phyloP scores from a whole-genome alignment of 345 rosid genomes.

The Aegle marmelos region DNA sequence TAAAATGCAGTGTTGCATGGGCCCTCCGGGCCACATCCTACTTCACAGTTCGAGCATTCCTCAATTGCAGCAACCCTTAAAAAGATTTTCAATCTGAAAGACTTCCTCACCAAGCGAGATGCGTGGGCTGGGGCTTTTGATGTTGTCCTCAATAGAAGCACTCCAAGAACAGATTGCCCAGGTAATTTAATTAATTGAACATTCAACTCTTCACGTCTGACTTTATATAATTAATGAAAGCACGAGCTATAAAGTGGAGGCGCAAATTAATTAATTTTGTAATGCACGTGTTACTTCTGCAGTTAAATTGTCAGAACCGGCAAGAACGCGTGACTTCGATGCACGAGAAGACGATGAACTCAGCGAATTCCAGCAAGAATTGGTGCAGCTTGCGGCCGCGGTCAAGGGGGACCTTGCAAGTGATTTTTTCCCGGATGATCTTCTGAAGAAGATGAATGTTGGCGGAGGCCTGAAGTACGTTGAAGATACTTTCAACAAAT shows the following conservation, averaged over 20 bases:
- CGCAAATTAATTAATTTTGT: too few species aligned
- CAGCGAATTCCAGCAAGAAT: slow-evolving; percentile 66
- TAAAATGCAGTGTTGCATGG: slow-evolving; percentile 59
- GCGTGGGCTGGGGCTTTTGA: slow-evolving; percentile 92
- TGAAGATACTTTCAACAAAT: slow-evolving; percentile 38
- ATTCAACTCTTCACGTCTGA: neutral
- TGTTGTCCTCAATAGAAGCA: slow-evolving; percentile 46
- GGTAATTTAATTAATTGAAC: slow-evolving; percentile 32
- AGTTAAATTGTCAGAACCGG: slow-evolving; percentile 51
- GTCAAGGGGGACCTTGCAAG: slow-evolving; percentile 55
- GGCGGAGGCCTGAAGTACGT: slow-evolving; percentile 47
- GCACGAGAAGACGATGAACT: slow-evolving; percentile 48
- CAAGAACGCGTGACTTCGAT: slow-evolving; percentile 29
- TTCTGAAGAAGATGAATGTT: slow-evolving; percentile 63
- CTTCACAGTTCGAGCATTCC: slow-evolving; percentile 84
- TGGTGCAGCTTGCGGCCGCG: slow-evolving; percentile 61
- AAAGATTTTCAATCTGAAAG: slow-evolving; percentile 68
- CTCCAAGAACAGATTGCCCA: slow-evolving; percentile 73
- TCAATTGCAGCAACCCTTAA: slow-evolving; percentile 80
- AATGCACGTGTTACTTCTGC: neutral
- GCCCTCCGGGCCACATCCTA: slow-evolving; percentile 71
- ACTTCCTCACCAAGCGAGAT: slow-evolving; percentile 79
- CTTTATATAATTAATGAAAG: too few species aligned
- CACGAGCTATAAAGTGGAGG: too few species aligned
- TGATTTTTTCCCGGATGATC: slow-evolving; percentile 43